Evolutionary conservation across 164 flowering plant species (phyloP).

Genomic region (Sedum album): DNA sequence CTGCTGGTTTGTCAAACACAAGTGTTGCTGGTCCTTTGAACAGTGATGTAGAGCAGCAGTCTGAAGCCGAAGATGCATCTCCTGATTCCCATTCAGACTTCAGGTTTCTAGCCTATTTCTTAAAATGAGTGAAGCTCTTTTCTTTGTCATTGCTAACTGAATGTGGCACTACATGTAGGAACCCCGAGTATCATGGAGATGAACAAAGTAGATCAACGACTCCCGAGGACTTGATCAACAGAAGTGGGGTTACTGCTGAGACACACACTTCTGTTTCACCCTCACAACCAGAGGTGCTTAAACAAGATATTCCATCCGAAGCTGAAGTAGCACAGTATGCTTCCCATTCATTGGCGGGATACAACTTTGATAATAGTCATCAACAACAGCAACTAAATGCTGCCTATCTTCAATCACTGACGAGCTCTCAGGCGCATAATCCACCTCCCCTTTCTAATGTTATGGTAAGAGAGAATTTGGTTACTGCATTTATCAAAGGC

Average conservation of each 20-base stretch:
- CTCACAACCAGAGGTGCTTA: constrained; percentile 57
- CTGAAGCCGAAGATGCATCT: constrained; percentile 36
- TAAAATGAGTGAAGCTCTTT: background rate
- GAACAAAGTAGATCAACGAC: constrained; percentile 49
- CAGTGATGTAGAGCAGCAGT: constrained; percentile 43
- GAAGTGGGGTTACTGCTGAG: constrained; percentile 30
- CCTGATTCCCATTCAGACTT: constrained; percentile 41
- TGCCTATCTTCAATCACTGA: constrained; percentile 40
- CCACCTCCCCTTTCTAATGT: constrained; percentile 53
- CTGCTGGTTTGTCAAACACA: constrained; percentile 40
- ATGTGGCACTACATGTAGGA: constrained; percentile 34
- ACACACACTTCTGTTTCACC: constrained; percentile 45
- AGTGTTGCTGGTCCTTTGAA: constrained; percentile 37
- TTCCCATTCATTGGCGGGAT: constrained; percentile 56
- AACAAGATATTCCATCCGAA: constrained; percentile 44
- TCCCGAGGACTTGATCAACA: constrained; percentile 41
- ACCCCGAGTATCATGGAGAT: constrained; percentile 60
- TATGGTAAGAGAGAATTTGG: constrained; percentile 38
- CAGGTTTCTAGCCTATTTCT: constrained; percentile 35
- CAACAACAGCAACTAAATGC: constrained; percentile 55
- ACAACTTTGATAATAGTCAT: constrained; percentile 48
- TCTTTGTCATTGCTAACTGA: background rate
- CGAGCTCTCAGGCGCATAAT: constrained; percentile 65
- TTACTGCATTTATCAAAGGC: background rate
- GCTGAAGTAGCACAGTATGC: constrained; percentile 48